phyloP scores from a whole-genome alignment of 345 rosid species.

The Salix suchowensis region DNA sequence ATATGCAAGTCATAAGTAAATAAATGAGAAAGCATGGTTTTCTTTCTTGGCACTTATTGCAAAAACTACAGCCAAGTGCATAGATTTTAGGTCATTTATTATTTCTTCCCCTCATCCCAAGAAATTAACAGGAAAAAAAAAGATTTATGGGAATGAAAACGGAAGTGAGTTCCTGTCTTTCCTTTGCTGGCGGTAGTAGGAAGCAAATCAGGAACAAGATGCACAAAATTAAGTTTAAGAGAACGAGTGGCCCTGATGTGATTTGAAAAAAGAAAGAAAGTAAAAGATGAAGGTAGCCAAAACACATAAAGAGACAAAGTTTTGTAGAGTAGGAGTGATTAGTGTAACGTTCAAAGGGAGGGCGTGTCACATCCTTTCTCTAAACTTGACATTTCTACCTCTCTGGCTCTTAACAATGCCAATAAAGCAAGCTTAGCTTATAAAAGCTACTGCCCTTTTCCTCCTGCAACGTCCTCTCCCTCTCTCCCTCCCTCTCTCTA shows the following conservation, averaged over 20 bases:
- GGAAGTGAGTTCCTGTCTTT: not conserved
- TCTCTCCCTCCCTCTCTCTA: not conserved
- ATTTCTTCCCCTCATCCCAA: not conserved
- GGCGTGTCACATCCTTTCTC: conserved; percentile 16
- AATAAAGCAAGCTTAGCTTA: not conserved
- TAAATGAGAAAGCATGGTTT: too few species aligned
- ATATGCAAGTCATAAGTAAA: too few species aligned
- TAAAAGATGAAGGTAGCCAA: not conserved
- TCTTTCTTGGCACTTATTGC: too few species aligned
- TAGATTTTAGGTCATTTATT: not conserved
- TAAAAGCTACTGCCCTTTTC: conserved; percentile 34
- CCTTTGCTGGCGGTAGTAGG: not conserved
- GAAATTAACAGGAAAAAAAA: not conserved
- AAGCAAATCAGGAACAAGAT: not conserved
- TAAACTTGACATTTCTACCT: not conserved
- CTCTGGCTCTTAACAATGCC: conserved; percentile 3
- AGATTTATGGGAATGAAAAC: not conserved
- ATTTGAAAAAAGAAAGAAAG: not conserved
- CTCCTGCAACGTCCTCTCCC: conserved; percentile 34
- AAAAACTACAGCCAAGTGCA: not conserved
- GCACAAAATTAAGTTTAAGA: not conserved
- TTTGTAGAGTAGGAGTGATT: conserved; percentile 6
- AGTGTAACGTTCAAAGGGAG: conserved; percentile 30
- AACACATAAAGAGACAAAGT: not conserved
- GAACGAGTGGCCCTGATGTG: conserved; percentile 4